phyloP scores from a whole-genome alignment of 345 rosid species.

The Boechera retrofracta region DNA sequence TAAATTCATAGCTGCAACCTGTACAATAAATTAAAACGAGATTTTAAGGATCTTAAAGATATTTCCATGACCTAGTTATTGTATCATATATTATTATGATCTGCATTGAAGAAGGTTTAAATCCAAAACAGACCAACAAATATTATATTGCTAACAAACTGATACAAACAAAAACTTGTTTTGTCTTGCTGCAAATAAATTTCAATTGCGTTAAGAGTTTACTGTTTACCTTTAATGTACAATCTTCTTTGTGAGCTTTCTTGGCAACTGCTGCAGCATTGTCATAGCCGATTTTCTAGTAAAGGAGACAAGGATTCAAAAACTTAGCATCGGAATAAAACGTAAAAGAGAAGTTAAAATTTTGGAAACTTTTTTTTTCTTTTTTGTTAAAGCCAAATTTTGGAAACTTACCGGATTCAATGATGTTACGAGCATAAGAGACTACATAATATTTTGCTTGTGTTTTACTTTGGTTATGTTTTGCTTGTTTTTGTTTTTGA shows the following conservation, averaged over 20 bases:
- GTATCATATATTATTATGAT: neutral
- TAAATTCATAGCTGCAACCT: slow-evolving; percentile 75
- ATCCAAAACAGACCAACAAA: neutral
- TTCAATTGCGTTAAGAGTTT: slow-evolving; percentile 7
- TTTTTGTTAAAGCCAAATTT: too few relatives aligned
- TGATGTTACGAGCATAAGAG: slow-evolving; percentile 94
- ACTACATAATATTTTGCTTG: slow-evolving; percentile 45
- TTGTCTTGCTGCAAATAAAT: slow-evolving; percentile 9
- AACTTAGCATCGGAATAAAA: neutral
- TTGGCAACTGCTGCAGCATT: slow-evolving; percentile 97
- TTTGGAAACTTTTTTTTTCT: slow-evolving; percentile 39
- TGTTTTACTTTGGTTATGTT: too few relatives aligned
- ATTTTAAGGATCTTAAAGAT: neutral
- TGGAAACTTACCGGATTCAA: slow-evolving; percentile 69
- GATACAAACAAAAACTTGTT: neutral
- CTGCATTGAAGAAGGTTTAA: neutral
- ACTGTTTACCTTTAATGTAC: slow-evolving; percentile 72
- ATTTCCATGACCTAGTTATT: neutral
- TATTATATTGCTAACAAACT: too few relatives aligned
- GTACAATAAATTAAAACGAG: slow-evolving; percentile 25
- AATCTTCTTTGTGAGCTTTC: slow-evolving; percentile 93
- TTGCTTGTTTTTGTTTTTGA: too few relatives aligned
- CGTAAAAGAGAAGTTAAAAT: slow-evolving; percentile 2
- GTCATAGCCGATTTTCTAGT: slow-evolving; percentile 95
- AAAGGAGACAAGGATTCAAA: slow-evolving; percentile 18